Evolutionary conservation across 2,329 filamentous ascomycete species (phyloP).

Genomic region (Sclerotinia minor): DNA sequence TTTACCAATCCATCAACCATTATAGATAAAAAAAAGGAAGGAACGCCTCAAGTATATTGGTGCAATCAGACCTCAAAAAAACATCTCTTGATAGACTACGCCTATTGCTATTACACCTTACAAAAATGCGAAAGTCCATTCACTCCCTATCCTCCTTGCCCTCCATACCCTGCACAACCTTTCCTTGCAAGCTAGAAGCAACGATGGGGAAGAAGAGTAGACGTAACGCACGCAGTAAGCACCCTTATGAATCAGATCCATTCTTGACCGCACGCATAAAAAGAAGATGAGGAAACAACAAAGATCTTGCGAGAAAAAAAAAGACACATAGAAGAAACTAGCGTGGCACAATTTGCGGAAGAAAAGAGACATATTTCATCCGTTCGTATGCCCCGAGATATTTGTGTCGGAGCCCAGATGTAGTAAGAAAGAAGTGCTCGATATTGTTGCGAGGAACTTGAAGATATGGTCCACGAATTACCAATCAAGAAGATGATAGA

Average conservation of each 20-base stretch:
- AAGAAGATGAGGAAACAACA: slow-evolving; percentile 36
- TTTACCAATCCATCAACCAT: slow-evolving; percentile 19
- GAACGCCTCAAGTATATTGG: slow-evolving; percentile 24
- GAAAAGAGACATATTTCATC: slow-evolving; percentile 24
- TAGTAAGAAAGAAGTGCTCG: slow-evolving; percentile 33
- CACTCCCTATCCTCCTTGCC: slow-evolving; percentile 34
- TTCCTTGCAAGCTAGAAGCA: slow-evolving; percentile 25
- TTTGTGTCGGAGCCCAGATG: slow-evolving; percentile 35
- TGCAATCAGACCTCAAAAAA: slow-evolving; percentile 25
- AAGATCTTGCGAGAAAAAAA: slow-evolving; percentile 39
- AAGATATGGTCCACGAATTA: slow-evolving; percentile 33
- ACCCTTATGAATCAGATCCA: slow-evolving; percentile 40
- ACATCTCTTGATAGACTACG: slow-evolving; percentile 40
- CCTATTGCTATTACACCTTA: slow-evolving; percentile 46
- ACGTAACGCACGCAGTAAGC: slow-evolving; percentile 30
- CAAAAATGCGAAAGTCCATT: slow-evolving; percentile 39
- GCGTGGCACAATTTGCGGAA: slow-evolving; percentile 38
- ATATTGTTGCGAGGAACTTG: slow-evolving; percentile 31
- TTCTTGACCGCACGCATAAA: slow-evolving; percentile 34
- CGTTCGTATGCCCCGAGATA: slow-evolving; percentile 40
- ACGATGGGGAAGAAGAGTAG: slow-evolving; percentile 36
- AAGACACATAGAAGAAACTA: slow-evolving; percentile 40
- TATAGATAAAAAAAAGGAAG: slow-evolving; percentile 17
- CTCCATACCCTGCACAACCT: slow-evolving; percentile 33
- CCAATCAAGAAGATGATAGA: slow-evolving; percentile 36